Conservation (phyloP, 148 eudicot genomes). For the Dianthus caryophyllus region DNA sequence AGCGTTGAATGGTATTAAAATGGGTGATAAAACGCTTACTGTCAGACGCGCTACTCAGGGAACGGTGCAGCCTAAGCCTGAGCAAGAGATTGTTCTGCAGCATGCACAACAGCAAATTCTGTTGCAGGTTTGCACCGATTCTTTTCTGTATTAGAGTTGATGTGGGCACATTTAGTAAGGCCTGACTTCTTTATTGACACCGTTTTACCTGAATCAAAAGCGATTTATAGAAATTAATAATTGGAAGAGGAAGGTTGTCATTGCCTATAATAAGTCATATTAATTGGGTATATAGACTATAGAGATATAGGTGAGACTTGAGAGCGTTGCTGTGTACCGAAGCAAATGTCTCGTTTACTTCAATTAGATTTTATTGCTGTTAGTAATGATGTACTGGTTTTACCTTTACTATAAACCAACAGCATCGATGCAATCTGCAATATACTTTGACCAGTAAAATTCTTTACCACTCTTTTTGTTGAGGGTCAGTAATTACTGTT, state of each 20-base stretch:
- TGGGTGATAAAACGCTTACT: constrained; percentile 93
- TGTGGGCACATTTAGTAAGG: neutral
- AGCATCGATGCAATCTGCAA: neutral
- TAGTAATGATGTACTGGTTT: neutral
- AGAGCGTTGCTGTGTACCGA: neutral
- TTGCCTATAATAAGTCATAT: neutral
- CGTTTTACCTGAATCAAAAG: too few relatives aligned
- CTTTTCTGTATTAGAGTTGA: neutral
- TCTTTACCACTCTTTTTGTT: neutral
- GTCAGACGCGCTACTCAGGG: constrained; percentile 96
- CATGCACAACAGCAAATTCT: constrained; percentile 96
- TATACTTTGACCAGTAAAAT: neutral
- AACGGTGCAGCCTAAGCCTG: constrained; percentile 78
- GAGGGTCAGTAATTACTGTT: neutral
- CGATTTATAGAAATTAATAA: too few relatives aligned
- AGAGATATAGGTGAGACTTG: neutral
- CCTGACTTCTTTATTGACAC: neutral
- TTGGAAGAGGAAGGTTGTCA: too few relatives aligned
- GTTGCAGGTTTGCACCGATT: constrained; percentile 55
- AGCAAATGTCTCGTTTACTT: neutral
- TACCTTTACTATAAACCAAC: neutral
- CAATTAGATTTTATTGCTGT: too few relatives aligned
- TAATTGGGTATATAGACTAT: neutral
- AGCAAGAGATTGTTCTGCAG: constrained; percentile 82
- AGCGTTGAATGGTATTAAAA: constrained; percentile 87